A percentile compares a stretch with the other conserved stretches of the same genome.
Conservation (phyloP, 768 basidiomycete species). For the Hebeloma cylindrosporum region DNA sequence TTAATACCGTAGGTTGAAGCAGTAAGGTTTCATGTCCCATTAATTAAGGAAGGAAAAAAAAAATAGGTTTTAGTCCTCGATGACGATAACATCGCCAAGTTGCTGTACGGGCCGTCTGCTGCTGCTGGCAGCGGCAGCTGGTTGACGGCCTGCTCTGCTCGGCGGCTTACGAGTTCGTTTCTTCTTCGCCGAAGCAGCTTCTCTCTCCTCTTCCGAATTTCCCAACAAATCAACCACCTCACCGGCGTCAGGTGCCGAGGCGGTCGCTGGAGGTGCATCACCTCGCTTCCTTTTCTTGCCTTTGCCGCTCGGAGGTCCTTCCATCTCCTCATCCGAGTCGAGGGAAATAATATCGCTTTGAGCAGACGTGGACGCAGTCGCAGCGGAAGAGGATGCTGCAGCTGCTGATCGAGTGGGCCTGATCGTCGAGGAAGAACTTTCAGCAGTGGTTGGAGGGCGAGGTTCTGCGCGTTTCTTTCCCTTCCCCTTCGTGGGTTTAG, state of each 20-base stretch:
- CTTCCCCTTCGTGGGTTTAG: constrained; percentile 28
- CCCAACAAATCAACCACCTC: constrained; percentile 25
- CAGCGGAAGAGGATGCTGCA: background rate
- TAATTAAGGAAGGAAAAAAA: constrained; percentile 4
- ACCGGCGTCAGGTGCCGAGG: background rate
- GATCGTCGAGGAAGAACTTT: constrained; percentile 14
- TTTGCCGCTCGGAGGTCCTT: constrained; percentile 5
- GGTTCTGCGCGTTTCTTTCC: constrained; percentile 34
- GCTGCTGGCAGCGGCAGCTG: constrained; percentile 13
- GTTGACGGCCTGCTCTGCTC: constrained; percentile 10
- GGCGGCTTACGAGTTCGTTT: constrained; percentile 18
- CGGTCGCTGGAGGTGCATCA: background rate
- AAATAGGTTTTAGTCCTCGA: constrained; percentile 22
- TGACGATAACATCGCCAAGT: constrained; percentile 44
- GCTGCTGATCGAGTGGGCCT: constrained; percentile 8
- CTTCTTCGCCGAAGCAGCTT: constrained; percentile 21
- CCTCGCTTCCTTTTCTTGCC: constrained; percentile 19
- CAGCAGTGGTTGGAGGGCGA: constrained; percentile 18
- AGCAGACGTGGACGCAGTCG: background rate
- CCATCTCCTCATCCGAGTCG: constrained; percentile 31
- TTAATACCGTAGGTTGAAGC: too few relatives aligned
- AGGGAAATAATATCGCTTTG: constrained; percentile 28
- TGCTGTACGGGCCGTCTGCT: constrained; percentile 19
- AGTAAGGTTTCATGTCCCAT: too few relatives aligned
- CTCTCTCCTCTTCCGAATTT: constrained; percentile 38